These are phyloP conservation scores for Batkoa obscura DNA, from an alignment of 371 early-diverging fungal genomes.

Conservation along the genomic window DNA sequence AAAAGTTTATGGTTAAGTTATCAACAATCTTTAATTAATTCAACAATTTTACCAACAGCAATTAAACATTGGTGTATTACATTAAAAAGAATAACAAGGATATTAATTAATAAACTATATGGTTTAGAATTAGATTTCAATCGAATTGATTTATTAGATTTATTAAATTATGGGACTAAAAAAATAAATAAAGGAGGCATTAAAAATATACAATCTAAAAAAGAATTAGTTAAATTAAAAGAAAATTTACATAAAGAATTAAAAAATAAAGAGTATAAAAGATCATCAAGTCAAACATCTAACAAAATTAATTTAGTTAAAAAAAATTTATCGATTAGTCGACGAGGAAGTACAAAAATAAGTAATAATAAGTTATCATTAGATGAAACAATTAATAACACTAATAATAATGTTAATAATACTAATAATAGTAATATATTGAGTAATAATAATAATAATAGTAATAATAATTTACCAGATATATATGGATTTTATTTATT, in stretches of 20 bases:
- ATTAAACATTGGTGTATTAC: not conserved
- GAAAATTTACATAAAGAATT: not conserved
- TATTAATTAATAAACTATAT: not conserved
- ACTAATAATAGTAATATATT: no score
- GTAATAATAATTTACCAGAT: not conserved
- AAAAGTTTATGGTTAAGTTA: not conserved
- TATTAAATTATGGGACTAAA: not conserved
- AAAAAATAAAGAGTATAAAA: not conserved
- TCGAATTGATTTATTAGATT: not conserved
- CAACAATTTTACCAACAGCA: not conserved
- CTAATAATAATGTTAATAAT: no score
- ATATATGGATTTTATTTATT: slow-evolving; percentile 5
- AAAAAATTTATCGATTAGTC: no score
- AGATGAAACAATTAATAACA: no score
- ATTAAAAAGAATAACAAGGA: not conserved
- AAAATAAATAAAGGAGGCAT: not conserved
- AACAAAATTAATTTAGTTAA: no score
- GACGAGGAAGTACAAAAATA: no score
- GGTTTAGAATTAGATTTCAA: not conserved
- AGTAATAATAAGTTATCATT: no score
- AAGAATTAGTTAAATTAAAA: not conserved
- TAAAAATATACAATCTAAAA: not conserved
- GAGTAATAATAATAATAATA: no score
- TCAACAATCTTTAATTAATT: not conserved
- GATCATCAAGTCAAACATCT: no score